Evolutionary conservation across 768 basidiomycete genomes (phyloP).

Genomic region (Termitomyces eurrhizus): DNA sequence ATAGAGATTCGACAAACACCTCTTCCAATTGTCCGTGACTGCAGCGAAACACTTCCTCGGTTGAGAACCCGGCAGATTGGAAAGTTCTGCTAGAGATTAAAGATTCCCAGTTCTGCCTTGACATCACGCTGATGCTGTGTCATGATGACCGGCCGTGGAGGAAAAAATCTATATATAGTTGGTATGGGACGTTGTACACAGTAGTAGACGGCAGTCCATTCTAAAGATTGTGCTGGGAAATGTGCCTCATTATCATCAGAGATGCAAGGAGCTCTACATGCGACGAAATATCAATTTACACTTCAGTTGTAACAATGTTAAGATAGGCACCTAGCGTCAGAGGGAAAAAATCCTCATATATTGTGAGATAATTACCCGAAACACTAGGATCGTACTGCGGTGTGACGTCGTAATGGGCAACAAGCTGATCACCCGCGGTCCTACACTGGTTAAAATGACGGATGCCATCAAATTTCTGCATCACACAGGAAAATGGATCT

Average conservation of each 20-base stretch:
- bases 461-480: not conserved
- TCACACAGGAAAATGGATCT: not conserved
- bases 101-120: too few relatives aligned
- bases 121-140: too few relatives aligned
- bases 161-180: not conserved
- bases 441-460: conserved; percentile 6
- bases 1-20: too few relatives aligned
- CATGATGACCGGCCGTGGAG: too few relatives aligned
- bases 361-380: conserved; percentile 14
- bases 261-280: conserved; percentile 5
- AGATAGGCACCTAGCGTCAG: conserved; percentile 7
- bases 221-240: not conserved
- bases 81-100: too few relatives aligned
- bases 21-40: too few relatives aligned
- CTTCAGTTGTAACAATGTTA: not conserved
- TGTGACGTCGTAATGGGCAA: conserved; percentile 8
- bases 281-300: not conserved
- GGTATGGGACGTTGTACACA: not conserved
- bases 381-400: conserved; percentile 10
- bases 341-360: conserved; percentile 12
- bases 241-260: conserved; percentile 2
- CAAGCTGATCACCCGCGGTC: conserved; percentile 1
- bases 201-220: not conserved
- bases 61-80: too few relatives aligned
- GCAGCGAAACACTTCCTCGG: too few relatives aligned